Conservation (phyloP, 169 alveolate species). For the Plasmodium vivax region DNA sequence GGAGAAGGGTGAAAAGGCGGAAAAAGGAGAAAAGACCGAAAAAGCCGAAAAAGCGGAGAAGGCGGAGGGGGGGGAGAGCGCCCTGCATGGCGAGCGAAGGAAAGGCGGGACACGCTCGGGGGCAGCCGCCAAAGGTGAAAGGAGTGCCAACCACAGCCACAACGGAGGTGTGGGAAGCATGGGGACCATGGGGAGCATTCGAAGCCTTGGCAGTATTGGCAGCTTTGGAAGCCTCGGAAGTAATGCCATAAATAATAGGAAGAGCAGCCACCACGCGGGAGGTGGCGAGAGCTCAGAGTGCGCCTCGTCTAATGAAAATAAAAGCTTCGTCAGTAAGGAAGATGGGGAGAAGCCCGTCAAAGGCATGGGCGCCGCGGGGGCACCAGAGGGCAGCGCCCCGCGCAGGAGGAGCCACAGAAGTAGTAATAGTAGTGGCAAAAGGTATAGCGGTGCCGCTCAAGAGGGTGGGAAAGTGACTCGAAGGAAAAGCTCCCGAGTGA, state of each 20-base stretch:
- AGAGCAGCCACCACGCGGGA: neutral
- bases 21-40: neutral
- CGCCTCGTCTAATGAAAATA: conserved; percentile 32
- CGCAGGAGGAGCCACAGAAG: conserved; percentile 28
- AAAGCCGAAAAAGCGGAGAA: neutral
- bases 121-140: neutral
- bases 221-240: neutral
- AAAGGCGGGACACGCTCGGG: neutral
- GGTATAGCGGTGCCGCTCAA: neutral
- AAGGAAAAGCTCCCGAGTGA: conserved; percentile 17
- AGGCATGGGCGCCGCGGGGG: neutral
- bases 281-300: conserved; percentile 14
- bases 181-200: neutral
- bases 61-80: neutral
- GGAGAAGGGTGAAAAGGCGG: neutral
- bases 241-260: neutral
- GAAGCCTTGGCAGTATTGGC: neutral
- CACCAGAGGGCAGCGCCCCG: neutral
- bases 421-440: neutral
- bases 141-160: neutral
- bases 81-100: neutral
- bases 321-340: conserved; percentile 6
- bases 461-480: neutral
- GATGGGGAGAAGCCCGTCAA: neutral
- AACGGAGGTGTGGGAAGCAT: neutral